Evolutionary conservation across 202 grass and related monocot genomes (phyloP).

Genomic region (Tripidium arundinaceum): DNA sequence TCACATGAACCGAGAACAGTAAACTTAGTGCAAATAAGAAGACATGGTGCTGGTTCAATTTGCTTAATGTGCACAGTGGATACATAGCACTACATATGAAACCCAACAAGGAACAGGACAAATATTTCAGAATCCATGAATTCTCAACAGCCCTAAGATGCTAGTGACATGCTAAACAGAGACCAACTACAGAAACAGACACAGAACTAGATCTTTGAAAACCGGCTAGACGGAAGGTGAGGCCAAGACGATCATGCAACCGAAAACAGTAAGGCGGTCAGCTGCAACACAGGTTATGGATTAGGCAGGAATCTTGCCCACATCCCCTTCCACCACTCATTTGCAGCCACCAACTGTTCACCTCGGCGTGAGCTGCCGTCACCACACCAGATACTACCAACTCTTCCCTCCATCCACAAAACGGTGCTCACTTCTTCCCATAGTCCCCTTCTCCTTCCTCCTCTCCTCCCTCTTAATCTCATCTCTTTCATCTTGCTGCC

Average conservation of each 20-base stretch:
- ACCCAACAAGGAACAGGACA: conserved; percentile 15
- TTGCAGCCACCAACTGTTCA: conserved; percentile 40
- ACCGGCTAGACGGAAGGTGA: neutral
- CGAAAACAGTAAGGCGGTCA: conserved; percentile 22
- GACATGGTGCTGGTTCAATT: neutral
- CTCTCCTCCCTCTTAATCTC: conserved; percentile 33
- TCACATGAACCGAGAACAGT: neutral
- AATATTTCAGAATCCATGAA: conserved; percentile 14
- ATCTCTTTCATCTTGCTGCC: conserved; percentile 15
- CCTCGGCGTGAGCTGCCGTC: conserved; percentile 35
- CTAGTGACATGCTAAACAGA: conserved; percentile 14
- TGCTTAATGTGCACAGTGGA: neutral
- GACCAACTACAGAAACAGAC: conserved; percentile 30
- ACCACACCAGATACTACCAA: conserved; percentile 30
- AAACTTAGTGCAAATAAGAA: neutral
- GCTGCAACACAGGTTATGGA: conserved; percentile 52
- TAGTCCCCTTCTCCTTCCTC: conserved; percentile 20
- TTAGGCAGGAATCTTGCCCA: conserved; percentile 62
- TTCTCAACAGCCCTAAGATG: neutral
- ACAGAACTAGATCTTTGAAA: conserved; percentile 14
- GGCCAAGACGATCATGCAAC: conserved; percentile 23
- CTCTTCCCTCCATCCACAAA: conserved; percentile 42
- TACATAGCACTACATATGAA: neutral
- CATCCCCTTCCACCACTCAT: conserved; percentile 54
- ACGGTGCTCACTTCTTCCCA: conserved; percentile 36